Conservation (phyloP, 345 rosid species). For the Syzygium jambos region DNA sequence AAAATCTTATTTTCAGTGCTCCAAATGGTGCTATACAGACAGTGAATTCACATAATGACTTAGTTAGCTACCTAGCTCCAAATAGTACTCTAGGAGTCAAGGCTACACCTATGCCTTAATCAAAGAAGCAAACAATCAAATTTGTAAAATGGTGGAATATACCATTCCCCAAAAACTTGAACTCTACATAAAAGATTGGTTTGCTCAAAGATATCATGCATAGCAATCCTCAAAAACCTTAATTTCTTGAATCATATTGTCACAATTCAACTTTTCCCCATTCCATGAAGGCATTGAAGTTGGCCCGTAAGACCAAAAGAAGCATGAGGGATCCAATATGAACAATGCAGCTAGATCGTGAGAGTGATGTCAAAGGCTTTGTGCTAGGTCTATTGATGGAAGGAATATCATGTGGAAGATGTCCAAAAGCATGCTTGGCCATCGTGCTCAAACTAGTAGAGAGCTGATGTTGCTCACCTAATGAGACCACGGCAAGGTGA, state of each 20-base stretch:
- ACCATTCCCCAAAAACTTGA: background rate
- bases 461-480: background rate
- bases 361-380: background rate
- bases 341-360: background rate
- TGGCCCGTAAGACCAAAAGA: background rate
- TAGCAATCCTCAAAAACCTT: background rate
- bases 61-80: background rate
- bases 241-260: background rate
- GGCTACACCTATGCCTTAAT: background rate
- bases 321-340: background rate
- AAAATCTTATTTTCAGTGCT: background rate
- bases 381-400: background rate
- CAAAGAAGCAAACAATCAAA: background rate
- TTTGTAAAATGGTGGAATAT: background rate
- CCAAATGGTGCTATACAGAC: background rate
- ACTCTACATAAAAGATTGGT: background rate
- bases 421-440: background rate
- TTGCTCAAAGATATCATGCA: background rate
- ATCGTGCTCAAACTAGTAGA: background rate
- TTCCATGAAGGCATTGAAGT: background rate
- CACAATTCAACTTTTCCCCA: background rate
- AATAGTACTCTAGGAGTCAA: background rate
- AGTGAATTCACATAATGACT: background rate
- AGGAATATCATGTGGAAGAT: background rate
- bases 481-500: background rate